phyloP scores from a whole-genome alignment of 225 moss, liverwort and hornwort species.

The Bryum argenteum region DNA sequence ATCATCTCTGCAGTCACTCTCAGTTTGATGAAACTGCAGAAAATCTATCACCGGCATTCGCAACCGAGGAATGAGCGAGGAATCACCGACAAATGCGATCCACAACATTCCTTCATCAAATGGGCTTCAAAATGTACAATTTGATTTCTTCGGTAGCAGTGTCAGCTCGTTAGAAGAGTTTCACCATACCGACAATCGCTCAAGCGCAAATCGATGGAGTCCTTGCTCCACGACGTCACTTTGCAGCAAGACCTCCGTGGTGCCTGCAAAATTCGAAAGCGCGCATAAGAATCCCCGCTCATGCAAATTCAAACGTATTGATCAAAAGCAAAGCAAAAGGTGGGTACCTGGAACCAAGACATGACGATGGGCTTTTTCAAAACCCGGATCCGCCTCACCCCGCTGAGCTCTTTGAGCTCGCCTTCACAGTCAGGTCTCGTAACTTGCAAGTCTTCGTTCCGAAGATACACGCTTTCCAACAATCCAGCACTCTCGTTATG shows the following conservation, averaged over 20 bases:
- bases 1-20: too few species aligned
- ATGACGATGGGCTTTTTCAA: slow-evolving; percentile 22
- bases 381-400: slow-evolving; percentile 24
- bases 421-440: background rate
- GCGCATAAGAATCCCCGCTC: background rate
- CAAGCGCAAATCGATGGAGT: slow-evolving; percentile 45
- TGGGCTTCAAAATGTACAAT: too few species aligned
- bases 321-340: too few species aligned
- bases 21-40: too few species aligned
- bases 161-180: slow-evolving; percentile 24
- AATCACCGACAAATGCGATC: too few species aligned
- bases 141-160: too few species aligned
- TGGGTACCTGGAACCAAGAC: slow-evolving; percentile 47
- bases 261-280: slow-evolving; percentile 20
- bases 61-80: too few species aligned
- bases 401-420: background rate
- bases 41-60: too few species aligned
- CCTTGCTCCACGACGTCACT: slow-evolving; percentile 33
- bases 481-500: background rate
- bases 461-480: slow-evolving; percentile 34
- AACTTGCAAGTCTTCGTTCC: slow-evolving; percentile 22
- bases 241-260: slow-evolving; percentile 52
- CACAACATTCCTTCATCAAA: too few species aligned
- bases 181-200: slow-evolving; percentile 34
- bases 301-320: background rate